Percentiles rank a stretch among this genome's conserved stretches.
Conservation (phyloP, 176 grass and related monocot genomes). For the Bonia amplexicaulis region DNA sequence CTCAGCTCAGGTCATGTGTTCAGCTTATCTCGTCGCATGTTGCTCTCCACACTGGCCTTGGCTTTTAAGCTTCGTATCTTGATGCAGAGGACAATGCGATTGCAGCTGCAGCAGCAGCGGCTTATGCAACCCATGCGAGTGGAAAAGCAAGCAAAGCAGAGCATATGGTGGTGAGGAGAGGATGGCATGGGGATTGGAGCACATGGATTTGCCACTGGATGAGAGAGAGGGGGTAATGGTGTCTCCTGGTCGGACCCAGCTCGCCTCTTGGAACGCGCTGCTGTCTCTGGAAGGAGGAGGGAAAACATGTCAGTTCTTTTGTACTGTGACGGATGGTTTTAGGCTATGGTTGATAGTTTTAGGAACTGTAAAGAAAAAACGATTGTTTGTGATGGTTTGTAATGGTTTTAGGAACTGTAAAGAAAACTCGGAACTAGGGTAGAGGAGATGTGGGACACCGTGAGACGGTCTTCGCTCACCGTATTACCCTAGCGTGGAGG, state of each 20-base stretch:
- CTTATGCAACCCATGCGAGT: background rate
- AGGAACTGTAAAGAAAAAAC: too few relatives aligned
- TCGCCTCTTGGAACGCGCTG: background rate
- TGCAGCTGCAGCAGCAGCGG: background rate
- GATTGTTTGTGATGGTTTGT: too few relatives aligned
- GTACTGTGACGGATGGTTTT: too few relatives aligned
- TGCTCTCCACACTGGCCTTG: background rate
- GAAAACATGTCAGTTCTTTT: background rate
- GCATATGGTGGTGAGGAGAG: background rate
- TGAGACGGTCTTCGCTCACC: too few relatives aligned
- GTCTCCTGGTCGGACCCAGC: background rate
- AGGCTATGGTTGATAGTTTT: too few relatives aligned
- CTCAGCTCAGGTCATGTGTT: background rate
- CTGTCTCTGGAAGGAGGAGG: background rate
- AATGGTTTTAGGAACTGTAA: too few relatives aligned
- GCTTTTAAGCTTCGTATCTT: background rate
- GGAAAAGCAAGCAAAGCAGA: background rate
- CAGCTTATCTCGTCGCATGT: background rate
- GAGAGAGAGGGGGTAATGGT: background rate
- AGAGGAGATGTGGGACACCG: too few relatives aligned
- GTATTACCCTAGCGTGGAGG: too few relatives aligned
- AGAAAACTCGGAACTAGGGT: too few relatives aligned
- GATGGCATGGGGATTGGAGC: slow-evolving; percentile 24
- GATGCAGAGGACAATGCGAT: background rate
- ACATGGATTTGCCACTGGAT: slow-evolving; percentile 25